phyloP scores from a whole-genome alignment of 768 basidiomycete species.

The Russula abietina region DNA sequence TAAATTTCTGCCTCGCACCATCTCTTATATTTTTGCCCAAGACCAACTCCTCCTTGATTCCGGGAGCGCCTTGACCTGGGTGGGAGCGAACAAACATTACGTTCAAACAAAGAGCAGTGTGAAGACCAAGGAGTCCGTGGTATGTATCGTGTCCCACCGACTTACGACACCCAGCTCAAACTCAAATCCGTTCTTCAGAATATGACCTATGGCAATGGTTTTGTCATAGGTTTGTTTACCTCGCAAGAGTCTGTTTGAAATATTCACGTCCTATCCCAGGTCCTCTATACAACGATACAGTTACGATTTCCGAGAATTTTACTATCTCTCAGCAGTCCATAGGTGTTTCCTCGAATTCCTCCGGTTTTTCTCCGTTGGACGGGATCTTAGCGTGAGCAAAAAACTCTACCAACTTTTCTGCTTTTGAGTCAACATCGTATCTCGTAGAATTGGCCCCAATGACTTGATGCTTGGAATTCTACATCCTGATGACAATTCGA shows the following conservation, averaged over 20 bases:
- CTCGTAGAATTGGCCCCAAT: slow-evolving; percentile 51
- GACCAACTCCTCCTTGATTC: slow-evolving; percentile 56
- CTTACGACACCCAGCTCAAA: background rate
- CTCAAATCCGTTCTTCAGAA: slow-evolving; percentile 30
- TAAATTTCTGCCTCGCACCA: background rate
- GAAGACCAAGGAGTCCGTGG: slow-evolving; percentile 43
- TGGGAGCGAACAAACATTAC: slow-evolving; percentile 48
- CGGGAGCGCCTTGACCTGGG: slow-evolving; percentile 70
- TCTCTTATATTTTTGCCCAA: slow-evolving; percentile 25
- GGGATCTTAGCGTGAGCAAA: slow-evolving; percentile 59
- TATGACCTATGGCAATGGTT: slow-evolving; percentile 57
- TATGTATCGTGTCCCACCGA: slow-evolving; percentile 28
- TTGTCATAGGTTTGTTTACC: slow-evolving; percentile 43
- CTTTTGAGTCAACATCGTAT: background rate
- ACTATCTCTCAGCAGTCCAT: slow-evolving; percentile 54
- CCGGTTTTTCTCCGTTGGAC: slow-evolving; percentile 41
- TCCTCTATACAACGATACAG: slow-evolving; percentile 41
- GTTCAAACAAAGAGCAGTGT: slow-evolving; percentile 44
- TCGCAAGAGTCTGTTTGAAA: background rate
- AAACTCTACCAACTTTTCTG: background rate
- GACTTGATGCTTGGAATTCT: slow-evolving; percentile 45
- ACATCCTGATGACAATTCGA: slow-evolving; percentile 23
- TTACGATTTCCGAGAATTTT: slow-evolving; percentile 46
- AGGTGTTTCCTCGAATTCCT: slow-evolving; percentile 47
- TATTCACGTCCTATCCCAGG: slow-evolving; percentile 14